Percentiles rank a stretch among this genome's conserved stretches.
Evolutionary conservation across 306 rosid species (phyloP).

Genomic region (Fragaria ananassa): DNA sequence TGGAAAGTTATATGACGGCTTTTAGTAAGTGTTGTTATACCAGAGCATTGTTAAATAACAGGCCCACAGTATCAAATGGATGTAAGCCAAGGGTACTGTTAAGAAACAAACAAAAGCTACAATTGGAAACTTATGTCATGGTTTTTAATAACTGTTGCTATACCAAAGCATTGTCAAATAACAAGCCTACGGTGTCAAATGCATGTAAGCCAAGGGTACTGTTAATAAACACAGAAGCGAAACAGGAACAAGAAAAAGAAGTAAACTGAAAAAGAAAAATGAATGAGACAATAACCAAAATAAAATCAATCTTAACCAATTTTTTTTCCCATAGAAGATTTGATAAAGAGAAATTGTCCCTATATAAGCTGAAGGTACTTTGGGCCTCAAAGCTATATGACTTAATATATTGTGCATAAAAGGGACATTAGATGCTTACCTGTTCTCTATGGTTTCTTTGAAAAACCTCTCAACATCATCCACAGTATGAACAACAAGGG

Average conservation of each 20-base stretch:
- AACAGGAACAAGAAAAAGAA: not conserved
- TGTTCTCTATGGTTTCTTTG: conserved; percentile 81
- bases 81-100: not conserved
- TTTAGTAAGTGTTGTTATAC: not conserved
- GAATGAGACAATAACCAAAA: not conserved
- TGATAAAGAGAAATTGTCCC: not conserved
- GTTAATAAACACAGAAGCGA: not conserved
- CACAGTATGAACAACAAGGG: conserved; percentile 59
- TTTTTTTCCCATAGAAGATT: not conserved
- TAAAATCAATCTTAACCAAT: not conserved
- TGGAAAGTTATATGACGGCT: not conserved
- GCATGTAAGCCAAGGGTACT: not conserved
- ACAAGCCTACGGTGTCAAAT: not conserved
- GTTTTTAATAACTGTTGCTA: not conserved
- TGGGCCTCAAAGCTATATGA: not conserved
- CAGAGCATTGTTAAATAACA: not conserved
- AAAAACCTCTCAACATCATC: conserved; percentile 85
- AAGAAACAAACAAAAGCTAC: not conserved
- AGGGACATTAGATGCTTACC: conserved; percentile 41
- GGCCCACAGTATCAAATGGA: not conserved
- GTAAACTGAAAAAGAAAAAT: not conserved
- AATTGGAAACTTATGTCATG: not conserved
- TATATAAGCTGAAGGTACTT: not conserved
- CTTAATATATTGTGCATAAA: not conserved
- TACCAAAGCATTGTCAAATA: not conserved